Evolutionary conservation across 805 yeast species (phyloP), one percentile per base, ranked within the genome.

Genomic region (Candida silvatica): DNA sequence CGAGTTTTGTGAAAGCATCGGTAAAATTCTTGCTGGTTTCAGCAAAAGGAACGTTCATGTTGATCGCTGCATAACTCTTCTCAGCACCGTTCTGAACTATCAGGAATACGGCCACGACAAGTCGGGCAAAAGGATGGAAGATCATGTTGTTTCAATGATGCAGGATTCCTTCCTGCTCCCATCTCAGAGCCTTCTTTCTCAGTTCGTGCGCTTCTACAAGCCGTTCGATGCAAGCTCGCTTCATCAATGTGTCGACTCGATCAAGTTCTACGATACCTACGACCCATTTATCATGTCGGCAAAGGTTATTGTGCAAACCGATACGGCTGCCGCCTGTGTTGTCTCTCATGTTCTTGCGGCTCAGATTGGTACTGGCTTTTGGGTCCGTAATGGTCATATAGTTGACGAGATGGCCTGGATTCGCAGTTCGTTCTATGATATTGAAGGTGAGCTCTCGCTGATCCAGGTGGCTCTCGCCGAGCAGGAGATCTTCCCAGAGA

Each of bases 331-430:
- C 12, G n/a, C 23, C 17, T 66, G 80, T 0, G 51, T 81, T 32
- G 66, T 81, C 50, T 68, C 79, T 12, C 59, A 77, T 22, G 86
- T 78, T 1, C 58, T 80, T 20, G 66, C 71, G 15, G 58, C 77
- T 3, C 90, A 81, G 47, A 71, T 79, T 3, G 68, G 67, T 23
- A 59, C 71, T 2, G 82, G 82, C 1, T 74, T 71, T 41, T 81
- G 92, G 92, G 69, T 81, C 3, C 68, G 90, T 57, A 81, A 81
- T 47, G 92, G 92, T 16, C 48, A 61, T 35, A 64, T 43, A 14
- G 53, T 49, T 2, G n/a, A 37, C 8, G 34, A 45, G 22, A 56
- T 56, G 29, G 47, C 39, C 5, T 35, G 32, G 7, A 46, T 44
- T 14, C 42, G 46, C 31, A 39, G 45, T 17, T 31, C 37, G 1